Evolutionary conservation across 1,284 basidiomycete species (phyloP).

Genomic region (Moesziomyces sp.): DNA sequence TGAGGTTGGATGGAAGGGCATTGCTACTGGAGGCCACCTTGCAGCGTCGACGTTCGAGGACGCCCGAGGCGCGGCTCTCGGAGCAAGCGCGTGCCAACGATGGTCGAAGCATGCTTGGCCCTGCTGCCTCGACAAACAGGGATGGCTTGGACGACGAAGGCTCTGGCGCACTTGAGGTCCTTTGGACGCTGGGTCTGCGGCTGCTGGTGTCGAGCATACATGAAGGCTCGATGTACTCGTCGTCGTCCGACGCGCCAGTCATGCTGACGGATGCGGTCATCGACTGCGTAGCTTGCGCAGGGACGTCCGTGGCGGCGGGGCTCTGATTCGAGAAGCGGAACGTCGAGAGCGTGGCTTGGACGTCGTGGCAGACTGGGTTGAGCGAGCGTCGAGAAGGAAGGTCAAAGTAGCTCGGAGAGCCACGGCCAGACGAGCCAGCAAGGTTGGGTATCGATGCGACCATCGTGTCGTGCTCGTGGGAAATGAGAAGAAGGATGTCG

Average conservation of each 20-base stretch:
- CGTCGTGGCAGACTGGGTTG: conserved; percentile 25
- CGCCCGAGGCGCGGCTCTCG: conserved; percentile 36
- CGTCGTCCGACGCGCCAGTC: conserved; percentile 6
- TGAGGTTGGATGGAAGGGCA: conserved; percentile 21
- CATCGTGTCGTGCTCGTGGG: conserved; percentile 5
- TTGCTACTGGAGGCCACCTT: conserved; percentile 14
- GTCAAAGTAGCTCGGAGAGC: conserved; percentile 15
- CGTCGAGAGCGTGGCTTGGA: conserved; percentile 31
- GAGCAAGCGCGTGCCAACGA: conserved; percentile 41
- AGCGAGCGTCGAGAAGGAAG: conserved; percentile 18
- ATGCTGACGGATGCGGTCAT: background rate
- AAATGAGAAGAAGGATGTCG: background rate
- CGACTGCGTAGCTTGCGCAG: conserved; percentile 1
- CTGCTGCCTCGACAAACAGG: conserved; percentile 24
- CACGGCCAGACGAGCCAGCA: conserved; percentile 10
- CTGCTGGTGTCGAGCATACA: conserved; percentile 15
- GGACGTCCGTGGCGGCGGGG: conserved; percentile 14
- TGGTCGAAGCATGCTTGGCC: conserved; percentile 16
- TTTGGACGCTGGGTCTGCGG: conserved; percentile 42
- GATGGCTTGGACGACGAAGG: conserved; percentile 19
- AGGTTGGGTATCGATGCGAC: conserved; percentile 27
- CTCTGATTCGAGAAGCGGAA: conserved; percentile 28
- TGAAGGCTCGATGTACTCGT: conserved; percentile 31
- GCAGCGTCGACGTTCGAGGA: conserved; percentile 35
- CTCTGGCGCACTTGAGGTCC: conserved; percentile 41